Conservation (phyloP, 768 basidiomycete species). For the Calocera viscosa region DNA sequence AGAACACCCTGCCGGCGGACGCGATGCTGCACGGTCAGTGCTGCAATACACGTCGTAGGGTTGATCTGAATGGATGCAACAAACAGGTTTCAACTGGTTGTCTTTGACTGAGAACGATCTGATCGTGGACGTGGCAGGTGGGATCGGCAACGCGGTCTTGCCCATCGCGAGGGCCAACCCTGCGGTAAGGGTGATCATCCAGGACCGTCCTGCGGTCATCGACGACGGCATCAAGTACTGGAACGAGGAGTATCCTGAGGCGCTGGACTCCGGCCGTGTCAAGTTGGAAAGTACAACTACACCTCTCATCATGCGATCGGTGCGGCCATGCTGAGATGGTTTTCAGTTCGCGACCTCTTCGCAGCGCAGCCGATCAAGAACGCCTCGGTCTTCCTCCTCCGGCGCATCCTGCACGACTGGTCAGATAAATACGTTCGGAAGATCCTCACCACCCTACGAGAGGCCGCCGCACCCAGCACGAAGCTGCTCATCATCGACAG, state of each 20-base stretch:
- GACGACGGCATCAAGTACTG: constrained; percentile 20
- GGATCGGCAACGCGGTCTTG: constrained; percentile 20
- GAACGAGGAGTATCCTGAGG: constrained; percentile 20
- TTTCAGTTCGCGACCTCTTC: constrained; percentile 12
- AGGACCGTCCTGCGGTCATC: constrained; percentile 25
- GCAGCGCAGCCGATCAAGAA: constrained; percentile 23
- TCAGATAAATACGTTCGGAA: constrained; percentile 24
- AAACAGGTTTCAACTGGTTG: constrained; percentile 40
- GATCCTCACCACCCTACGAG: constrained; percentile 22
- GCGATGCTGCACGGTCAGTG: constrained; percentile 18
- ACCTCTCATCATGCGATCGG: background rate
- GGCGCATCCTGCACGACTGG: constrained; percentile 27
- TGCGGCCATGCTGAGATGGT: background rate
- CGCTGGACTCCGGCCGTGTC: constrained; percentile 20
- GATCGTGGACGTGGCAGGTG: constrained; percentile 30
- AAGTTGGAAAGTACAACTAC: constrained; percentile 18
- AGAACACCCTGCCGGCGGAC: constrained; percentile 16
- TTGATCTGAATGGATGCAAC: too few species aligned
- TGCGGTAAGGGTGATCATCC: constrained; percentile 24
- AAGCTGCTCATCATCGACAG: constrained; percentile 23
- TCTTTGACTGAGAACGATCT: constrained; percentile 24
- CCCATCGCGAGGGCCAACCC: constrained; percentile 20
- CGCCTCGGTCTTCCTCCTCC: constrained; percentile 24
- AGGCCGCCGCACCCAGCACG: constrained; percentile 19
- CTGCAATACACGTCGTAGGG: background rate